Conservation (phyloP, 2,329 filamentous ascomycete genomes). For the Clarireedia paspali region DNA sequence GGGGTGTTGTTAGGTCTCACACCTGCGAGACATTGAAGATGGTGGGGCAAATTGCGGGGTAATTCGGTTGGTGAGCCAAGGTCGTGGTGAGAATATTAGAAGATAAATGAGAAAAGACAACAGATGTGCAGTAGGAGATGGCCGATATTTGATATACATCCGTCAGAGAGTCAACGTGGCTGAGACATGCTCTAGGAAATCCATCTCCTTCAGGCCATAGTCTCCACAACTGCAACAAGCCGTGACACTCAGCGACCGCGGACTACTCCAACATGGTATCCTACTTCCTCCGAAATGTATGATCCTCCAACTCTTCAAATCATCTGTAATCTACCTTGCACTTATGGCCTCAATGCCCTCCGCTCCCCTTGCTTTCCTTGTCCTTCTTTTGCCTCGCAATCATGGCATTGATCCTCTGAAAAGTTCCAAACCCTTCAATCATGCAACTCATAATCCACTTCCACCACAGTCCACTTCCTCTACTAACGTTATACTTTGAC, state of each 20-base stretch:
- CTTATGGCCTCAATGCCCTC: background rate
- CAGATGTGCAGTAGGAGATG: too few relatives aligned
- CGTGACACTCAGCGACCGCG: too few relatives aligned
- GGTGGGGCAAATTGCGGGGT: background rate
- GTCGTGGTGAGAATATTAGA: too few relatives aligned
- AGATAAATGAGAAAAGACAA: too few relatives aligned
- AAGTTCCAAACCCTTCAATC: constrained; percentile 45
- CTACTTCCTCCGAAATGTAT: background rate
- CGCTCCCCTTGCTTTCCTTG: constrained; percentile 26
- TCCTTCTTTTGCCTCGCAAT: constrained; percentile 37
- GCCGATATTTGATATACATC: too few relatives aligned
- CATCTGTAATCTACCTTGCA: background rate
- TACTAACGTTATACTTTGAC: constrained; percentile 39
- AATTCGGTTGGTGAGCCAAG: background rate
- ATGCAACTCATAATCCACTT: constrained; percentile 46
- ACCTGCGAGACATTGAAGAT: background rate
- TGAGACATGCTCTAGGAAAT: too few relatives aligned
- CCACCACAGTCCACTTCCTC: constrained; percentile 41
- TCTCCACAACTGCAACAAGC: too few relatives aligned
- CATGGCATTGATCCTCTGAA: constrained; percentile 43
- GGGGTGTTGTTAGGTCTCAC: background rate
- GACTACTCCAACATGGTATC: too few relatives aligned
- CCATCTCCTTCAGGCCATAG: too few relatives aligned
- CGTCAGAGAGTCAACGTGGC: too few relatives aligned
- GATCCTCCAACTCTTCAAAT: background rate